These are phyloP conservation scores for Scleromitrula shiraiana DNA, from an alignment of 2,329 filamentous ascomycete species.

Conservation along the genomic window DNA sequence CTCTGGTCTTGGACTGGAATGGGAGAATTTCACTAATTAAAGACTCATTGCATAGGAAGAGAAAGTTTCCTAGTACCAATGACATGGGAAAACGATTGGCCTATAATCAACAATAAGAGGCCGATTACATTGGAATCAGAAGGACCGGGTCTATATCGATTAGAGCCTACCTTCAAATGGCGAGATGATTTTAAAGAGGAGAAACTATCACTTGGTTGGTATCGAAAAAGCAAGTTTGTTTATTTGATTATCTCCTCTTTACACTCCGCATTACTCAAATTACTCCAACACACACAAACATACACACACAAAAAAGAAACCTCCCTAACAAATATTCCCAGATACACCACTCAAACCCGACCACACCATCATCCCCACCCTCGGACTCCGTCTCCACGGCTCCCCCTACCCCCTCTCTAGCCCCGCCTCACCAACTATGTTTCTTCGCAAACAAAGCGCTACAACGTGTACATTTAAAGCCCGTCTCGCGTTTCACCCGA, in stretches of 20 bases:
- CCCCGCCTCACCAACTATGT: neutral
- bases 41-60: too few relatives aligned
- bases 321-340: neutral
- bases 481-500: neutral
- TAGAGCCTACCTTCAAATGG: neutral
- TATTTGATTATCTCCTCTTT: too few relatives aligned
- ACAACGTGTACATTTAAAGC: too few relatives aligned
- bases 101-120: constrained; percentile 23
- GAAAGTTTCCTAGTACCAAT: constrained; percentile 43
- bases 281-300: neutral
- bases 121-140: neutral
- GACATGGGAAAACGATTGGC: constrained; percentile 45
- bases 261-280: neutral
- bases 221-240: constrained; percentile 3
- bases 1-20: too few relatives aligned
- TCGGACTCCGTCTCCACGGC: neutral
- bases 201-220: constrained; percentile 1
- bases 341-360: too few relatives aligned
- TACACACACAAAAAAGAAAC: neutral
- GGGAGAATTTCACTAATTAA: too few relatives aligned
- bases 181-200: neutral
- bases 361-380: too few relatives aligned
- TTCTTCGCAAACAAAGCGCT: constrained; percentile 7
- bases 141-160: neutral
- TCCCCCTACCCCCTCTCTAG: neutral